Evolutionary conservation across 352 stramenopile species (phyloP).

Genomic region (Pythium grandisporangium): DNA sequence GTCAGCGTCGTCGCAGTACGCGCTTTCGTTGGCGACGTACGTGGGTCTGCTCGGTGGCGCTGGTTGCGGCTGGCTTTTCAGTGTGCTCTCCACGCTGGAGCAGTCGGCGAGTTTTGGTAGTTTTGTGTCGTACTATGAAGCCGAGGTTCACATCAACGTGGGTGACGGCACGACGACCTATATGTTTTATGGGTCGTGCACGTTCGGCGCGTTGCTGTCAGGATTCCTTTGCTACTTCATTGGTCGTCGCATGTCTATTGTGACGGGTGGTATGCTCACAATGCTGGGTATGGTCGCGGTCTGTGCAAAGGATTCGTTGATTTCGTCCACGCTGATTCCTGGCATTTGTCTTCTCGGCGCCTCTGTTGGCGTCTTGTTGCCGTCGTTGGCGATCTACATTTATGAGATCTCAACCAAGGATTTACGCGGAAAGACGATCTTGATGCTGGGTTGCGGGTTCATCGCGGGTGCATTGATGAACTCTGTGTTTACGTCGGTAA

Average conservation of each 20-base stretch:
- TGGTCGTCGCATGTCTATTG: conserved; percentile 48
- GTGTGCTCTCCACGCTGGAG: conserved; percentile 52
- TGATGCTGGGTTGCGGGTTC: conserved; percentile 56
- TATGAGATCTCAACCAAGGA: conserved; percentile 76
- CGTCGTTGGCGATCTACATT: conserved; percentile 64
- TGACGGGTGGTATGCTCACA: conserved; percentile 49
- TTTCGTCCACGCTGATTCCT: conserved; percentile 34
- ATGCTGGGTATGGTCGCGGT: conserved; percentile 57
- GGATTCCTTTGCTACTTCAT: conserved; percentile 50
- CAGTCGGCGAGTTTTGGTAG: conserved; percentile 54
- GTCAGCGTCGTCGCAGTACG: conserved; percentile 71
- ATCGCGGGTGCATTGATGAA: conserved; percentile 46
- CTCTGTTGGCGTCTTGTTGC: conserved; percentile 55
- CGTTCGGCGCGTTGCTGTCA: conserved; percentile 41
- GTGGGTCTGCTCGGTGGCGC: conserved; percentile 52
- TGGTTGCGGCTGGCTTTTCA: conserved; percentile 62
- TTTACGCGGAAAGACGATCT: conserved; percentile 59
- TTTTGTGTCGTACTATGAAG: conserved; percentile 56
- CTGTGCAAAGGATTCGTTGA: conserved; percentile 38
- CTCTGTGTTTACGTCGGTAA: conserved; percentile 38
- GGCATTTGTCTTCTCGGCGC: conserved; percentile 49
- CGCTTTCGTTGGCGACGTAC: conserved; percentile 57
- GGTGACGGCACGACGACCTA: conserved; percentile 52
- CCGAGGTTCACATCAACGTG: conserved; percentile 30
- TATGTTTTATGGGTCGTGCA: conserved; percentile 34